These are phyloP conservation scores for Dioscorea alata DNA, from an alignment of 106 monocot species.

Conservation along the genomic window DNA sequence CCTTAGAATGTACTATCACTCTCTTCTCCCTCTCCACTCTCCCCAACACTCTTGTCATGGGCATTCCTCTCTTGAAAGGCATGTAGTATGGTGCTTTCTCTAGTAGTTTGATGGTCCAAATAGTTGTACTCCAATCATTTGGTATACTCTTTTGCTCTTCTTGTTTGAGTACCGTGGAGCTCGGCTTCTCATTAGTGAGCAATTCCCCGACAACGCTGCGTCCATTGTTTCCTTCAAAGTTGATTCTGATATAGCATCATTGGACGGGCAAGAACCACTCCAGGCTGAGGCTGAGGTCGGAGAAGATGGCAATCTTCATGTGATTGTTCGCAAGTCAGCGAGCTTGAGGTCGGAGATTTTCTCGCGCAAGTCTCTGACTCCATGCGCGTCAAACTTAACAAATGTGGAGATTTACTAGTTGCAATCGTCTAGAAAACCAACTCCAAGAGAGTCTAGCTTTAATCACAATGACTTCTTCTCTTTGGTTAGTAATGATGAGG, in stretches of 20 bases:
- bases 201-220: slow-evolving; percentile 42
- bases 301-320: slow-evolving; percentile 37
- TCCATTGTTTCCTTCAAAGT: slow-evolving; percentile 43
- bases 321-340: slow-evolving; percentile 32
- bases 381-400: slow-evolving; percentile 46
- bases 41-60: slow-evolving; percentile 40
- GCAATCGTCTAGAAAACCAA: slow-evolving; percentile 27
- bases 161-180: slow-evolving; percentile 22
- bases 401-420: slow-evolving; percentile 24
- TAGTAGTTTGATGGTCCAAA: slow-evolving; percentile 26
- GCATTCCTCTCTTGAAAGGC: slow-evolving; percentile 46
- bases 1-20: neutral
- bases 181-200: slow-evolving; percentile 35
- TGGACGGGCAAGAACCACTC: slow-evolving; percentile 38
- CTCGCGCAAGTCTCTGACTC: slow-evolving; percentile 28
- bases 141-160: too few relatives aligned
- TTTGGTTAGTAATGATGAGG: slow-evolving; percentile 19
- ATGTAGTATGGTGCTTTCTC: slow-evolving; percentile 52
- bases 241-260: slow-evolving; percentile 42
- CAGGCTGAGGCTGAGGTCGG: slow-evolving; percentile 52
- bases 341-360: slow-evolving; percentile 18
- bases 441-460: slow-evolving; percentile 44
- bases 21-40: slow-evolving; percentile 29
- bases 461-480: slow-evolving; percentile 42
- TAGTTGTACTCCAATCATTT: too few relatives aligned